phyloP scores from a whole-genome alignment of 176 grass and related monocot species.

The maize (Zea mays) region Zm-B73-REFERENCE-NAM-5.0 NC_050105.1:36171001-36171500 shows the following conservation, averaged over 20 bases:
- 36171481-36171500: slow-evolving; percentile 90
- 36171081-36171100: slow-evolving; percentile 92
- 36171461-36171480: slow-evolving; percentile 72
- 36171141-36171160: slow-evolving; percentile 90
- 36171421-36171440: slow-evolving; percentile 85
- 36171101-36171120: slow-evolving; percentile 93
- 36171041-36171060: slow-evolving; percentile 99
- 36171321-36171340: slow-evolving; percentile 83
- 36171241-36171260: slow-evolving; percentile 89
- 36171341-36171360: slow-evolving; percentile 84
- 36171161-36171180: slow-evolving; percentile 81
- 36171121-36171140: slow-evolving; percentile 95
- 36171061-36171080: slow-evolving; percentile 87
- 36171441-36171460: slow-evolving; percentile 75
- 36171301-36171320: slow-evolving; percentile 92
- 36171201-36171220: slow-evolving; percentile 84
- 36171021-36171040: slow-evolving; percentile 87
- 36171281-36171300: slow-evolving; percentile 89
- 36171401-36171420: slow-evolving; percentile 84
- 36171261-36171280: slow-evolving; percentile 86
- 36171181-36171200: slow-evolving; percentile 79
- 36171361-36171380: slow-evolving; percentile 61
- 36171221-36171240: slow-evolving; percentile 84
- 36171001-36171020: slow-evolving; percentile 91
- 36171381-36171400: slow-evolving; percentile 75